These are phyloP conservation scores for Colletotrichum sp. DNA, from an alignment of 2,329 filamentous ascomycete species.

Conservation along the genomic window DNA sequence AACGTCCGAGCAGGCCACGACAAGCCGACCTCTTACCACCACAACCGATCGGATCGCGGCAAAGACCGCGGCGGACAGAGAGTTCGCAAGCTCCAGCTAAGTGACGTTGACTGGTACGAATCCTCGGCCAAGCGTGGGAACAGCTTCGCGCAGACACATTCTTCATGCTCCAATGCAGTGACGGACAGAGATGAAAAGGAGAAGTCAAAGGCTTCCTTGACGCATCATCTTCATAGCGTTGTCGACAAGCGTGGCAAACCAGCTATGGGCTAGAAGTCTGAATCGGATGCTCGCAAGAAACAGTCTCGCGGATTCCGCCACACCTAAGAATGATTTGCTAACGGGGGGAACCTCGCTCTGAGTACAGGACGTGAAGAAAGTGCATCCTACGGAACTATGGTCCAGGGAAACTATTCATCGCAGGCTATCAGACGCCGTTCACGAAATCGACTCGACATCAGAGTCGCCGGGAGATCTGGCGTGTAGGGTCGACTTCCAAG, in stretches of 20 bases:
- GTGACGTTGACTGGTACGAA: slow-evolving; percentile 93
- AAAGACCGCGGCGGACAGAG: slow-evolving; percentile 79
- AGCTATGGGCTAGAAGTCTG: not conserved
- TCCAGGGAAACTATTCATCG: not conserved
- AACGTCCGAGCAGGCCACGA: slow-evolving; percentile 52
- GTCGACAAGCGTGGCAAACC: slow-evolving; percentile 1
- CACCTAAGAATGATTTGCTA: slow-evolving; percentile 2
- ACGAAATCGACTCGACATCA: not conserved
- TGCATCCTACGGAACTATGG: not conserved
- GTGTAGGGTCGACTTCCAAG: not conserved
- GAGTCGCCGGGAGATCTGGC: not conserved
- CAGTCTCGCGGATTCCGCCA: not conserved
- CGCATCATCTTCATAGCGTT: not conserved
- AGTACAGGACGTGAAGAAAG: slow-evolving; percentile 16
- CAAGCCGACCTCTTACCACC: slow-evolving; percentile 52
- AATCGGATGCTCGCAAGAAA: not conserved
- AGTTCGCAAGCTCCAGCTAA: slow-evolving; percentile 88
- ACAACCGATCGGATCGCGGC: slow-evolving; percentile 61
- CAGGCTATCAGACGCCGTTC: not conserved
- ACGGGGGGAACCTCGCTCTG: not conserved
- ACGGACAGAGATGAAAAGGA: not conserved
- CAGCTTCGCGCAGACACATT: not conserved
- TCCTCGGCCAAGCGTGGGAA: slow-evolving; percentile 24
- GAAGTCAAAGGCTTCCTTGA: not conserved
- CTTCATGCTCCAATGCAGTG: not conserved